Base-by-base conservation (phyloP, 2,329 filamentous ascomycete species). In the Bipolaris zeicola region DNA sequence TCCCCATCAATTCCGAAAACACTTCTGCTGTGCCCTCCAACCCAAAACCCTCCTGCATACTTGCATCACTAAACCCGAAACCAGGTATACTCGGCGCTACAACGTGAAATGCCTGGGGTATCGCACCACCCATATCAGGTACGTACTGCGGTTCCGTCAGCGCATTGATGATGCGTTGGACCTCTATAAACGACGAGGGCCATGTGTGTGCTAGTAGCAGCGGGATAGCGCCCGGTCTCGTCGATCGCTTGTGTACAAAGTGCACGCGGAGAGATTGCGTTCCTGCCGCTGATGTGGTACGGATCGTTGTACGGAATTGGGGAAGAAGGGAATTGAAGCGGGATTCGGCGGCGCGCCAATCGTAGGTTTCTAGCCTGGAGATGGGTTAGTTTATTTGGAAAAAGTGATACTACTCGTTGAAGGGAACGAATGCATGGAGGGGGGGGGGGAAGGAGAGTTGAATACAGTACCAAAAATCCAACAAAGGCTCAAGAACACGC, bases 41-140 rank as follows among this genome's bases (percentile, higher is more conserved):
- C n/a, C 81, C 79, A 66, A 82, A 78, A 6, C 74, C 75, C 45
- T 81, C 81, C 52, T 79, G 78, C 0, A 79, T 77, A 37, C 87
- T 78, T 2, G 86, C 78, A 70, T 89, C 87, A 70, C 87, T 89
- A 67, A 90, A 90, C 14, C 86, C 87, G 43, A 88, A 78, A 0
- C 87, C 87, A 0, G 88, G 87, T 18, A 90, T 80, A 41, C 85
- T 86, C 1, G 88, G 87, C 18, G 85, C 83, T 18, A 90, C 81
- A n/a, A 90, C 69, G 65, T 90, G 85, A 65, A 90, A 90, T 0
- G 85, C 80, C 57, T 69, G 64, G 7, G 62, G 63, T 13, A 57
- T 55, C n/a, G 64, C 64, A 1, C 56, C 55, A 2, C 62, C 67
- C 41, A 64, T 63, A 18, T 62, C 59, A 1, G 51, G 71, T 65